Conservation (phyloP, 805 yeast genomes). For the Cyberlindnera mycetangii region DNA sequence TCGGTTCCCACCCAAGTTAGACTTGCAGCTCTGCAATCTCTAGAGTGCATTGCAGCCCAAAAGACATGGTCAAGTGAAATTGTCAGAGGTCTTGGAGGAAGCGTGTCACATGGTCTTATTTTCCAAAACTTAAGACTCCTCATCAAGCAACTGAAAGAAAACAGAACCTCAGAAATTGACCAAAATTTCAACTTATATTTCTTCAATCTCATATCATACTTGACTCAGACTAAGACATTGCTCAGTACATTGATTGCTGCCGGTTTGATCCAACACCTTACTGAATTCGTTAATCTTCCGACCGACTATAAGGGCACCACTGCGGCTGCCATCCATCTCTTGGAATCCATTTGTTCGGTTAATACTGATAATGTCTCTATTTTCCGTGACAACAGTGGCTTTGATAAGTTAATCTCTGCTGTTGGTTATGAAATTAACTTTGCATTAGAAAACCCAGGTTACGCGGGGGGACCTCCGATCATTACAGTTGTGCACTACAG, state of each 20-base stretch:
- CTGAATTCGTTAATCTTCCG: slow-evolving; percentile 56
- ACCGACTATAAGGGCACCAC: slow-evolving; percentile 52
- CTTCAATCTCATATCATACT: slow-evolving; percentile 60
- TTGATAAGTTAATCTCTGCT: slow-evolving; percentile 54
- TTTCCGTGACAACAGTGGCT: slow-evolving; percentile 68
- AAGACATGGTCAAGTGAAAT: slow-evolving; percentile 74
- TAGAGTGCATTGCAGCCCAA: slow-evolving; percentile 66
- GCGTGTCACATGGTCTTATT: slow-evolving; percentile 79
- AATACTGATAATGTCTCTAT: slow-evolving; percentile 50
- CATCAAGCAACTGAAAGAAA: slow-evolving; percentile 45
- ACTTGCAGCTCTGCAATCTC: slow-evolving; percentile 58
- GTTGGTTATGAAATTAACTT: slow-evolving; percentile 62
- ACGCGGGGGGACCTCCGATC: slow-evolving; percentile 57
- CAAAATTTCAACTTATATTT: slow-evolving; percentile 47
- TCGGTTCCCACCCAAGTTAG: slow-evolving; percentile 51
- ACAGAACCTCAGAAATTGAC: slow-evolving; percentile 36
- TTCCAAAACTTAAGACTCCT: slow-evolving; percentile 69
- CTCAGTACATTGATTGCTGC: slow-evolving; percentile 64
- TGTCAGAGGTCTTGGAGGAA: slow-evolving; percentile 75
- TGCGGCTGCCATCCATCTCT: slow-evolving; percentile 59
- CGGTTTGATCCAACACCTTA: slow-evolving; percentile 65
- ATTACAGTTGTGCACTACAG: slow-evolving; percentile 47
- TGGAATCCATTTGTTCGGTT: slow-evolving; percentile 36
- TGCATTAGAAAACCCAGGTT: slow-evolving; percentile 57
- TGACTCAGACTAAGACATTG: slow-evolving; percentile 54